Percentiles rank a stretch among this genome's conserved stretches.
phyloP scores from a whole-genome alignment of 257 asterid genomes.

The Leptodermis oblonga region DNA sequence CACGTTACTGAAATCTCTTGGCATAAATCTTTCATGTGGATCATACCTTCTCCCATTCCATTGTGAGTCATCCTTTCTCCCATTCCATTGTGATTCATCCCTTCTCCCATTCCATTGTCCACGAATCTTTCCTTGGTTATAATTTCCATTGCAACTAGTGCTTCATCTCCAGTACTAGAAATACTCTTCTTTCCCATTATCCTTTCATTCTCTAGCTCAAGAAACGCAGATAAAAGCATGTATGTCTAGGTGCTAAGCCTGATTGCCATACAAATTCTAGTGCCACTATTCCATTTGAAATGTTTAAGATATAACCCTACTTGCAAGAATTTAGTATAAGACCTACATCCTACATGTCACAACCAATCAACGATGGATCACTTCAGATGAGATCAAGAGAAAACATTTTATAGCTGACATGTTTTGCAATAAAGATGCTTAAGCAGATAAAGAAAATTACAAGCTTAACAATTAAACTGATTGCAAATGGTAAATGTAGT shows the following conservation, averaged over 20 bases:
- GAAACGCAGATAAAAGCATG: not conserved
- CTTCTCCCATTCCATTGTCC: no score
- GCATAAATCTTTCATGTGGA: no score
- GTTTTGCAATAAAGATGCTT: constrained; percentile 37
- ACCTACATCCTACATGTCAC: constrained; percentile 86
- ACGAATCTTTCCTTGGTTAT: no score
- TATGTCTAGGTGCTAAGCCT: not conserved
- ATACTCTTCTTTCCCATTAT: no score
- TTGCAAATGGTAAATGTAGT: not conserved
- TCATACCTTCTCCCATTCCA: no score
- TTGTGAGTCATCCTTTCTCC: no score
- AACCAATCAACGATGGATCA: constrained; percentile 77
- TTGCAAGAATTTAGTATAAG: not conserved
- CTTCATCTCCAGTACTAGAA: no score
- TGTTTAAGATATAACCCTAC: no score
- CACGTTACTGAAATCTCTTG: no score
- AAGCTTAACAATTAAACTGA: not conserved
- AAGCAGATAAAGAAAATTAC: not conserved
- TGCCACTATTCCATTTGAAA: not conserved
- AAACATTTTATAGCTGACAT: constrained; percentile 74
- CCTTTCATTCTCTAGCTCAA: no score
- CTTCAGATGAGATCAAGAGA: constrained; percentile 79
- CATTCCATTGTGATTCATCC: no score
- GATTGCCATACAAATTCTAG: not conserved
- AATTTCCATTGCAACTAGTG: no score